These are phyloP conservation scores for Conticribra weissflogii DNA, from an alignment of 108 stramenopile genomes.

Conservation along the genomic window DNA sequence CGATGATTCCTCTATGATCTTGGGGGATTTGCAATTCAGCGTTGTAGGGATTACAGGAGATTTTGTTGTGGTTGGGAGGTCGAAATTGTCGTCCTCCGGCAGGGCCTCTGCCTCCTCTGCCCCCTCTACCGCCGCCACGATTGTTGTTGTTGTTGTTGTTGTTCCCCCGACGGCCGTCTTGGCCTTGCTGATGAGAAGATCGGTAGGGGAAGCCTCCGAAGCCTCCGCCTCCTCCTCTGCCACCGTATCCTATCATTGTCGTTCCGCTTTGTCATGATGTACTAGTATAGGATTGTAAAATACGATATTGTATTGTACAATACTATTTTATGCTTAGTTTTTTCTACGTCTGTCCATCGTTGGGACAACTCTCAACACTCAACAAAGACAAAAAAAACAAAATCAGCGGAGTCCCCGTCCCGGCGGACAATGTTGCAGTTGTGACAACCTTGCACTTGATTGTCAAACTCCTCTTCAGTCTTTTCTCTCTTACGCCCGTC, in stretches of 20 bases:
- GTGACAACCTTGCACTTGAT: no score
- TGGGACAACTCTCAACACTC: no score
- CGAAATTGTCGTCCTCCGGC: neutral
- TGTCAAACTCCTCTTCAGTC: no score
- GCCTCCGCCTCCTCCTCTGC: slow-evolving; percentile 30
- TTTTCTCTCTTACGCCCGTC: no score
- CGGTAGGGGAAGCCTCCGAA: slow-evolving; percentile 35
- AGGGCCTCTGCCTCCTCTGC: slow-evolving; percentile 8
- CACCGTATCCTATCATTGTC: neutral
- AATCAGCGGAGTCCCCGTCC: no score
- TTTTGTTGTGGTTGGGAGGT: neutral
- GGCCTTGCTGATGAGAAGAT: slow-evolving; percentile 38
- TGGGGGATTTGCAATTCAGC: slow-evolving; percentile 26
- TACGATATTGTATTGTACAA: no score
- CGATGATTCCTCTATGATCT: slow-evolving; percentile 23
- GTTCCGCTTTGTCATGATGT: no score
- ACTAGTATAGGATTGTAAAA: no score
- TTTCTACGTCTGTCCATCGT: no score
- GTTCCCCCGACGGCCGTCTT: slow-evolving; percentile 24
- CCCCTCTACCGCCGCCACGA: slow-evolving; percentile 14
- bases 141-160: neutral
- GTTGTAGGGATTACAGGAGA: neutral
- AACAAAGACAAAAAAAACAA: no score
- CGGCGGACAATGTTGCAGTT: no score
- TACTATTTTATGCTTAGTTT: no score